Percentiles rank a stretch among this genome's conserved stretches.
Evolutionary conservation across 306 rosid species (phyloP).

Genomic region (Gastrolobium villosum): DNA sequence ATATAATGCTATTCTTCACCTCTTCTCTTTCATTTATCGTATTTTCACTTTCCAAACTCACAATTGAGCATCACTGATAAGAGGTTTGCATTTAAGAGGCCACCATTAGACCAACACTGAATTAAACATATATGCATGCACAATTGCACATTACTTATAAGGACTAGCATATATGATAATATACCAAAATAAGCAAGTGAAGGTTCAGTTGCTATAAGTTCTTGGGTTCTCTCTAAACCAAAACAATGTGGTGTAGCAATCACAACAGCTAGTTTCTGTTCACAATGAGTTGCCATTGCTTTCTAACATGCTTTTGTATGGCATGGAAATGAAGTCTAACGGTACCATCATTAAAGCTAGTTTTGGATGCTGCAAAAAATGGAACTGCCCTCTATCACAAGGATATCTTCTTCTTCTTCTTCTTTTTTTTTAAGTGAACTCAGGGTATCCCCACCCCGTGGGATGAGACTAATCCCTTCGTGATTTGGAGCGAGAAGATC

Average conservation of each 20-base stretch:
- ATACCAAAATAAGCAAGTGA: background rate
- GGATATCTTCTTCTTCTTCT: no score
- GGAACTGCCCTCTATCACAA: no score
- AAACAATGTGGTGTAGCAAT: background rate
- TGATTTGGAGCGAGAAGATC: no score
- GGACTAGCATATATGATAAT: background rate
- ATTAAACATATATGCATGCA: background rate
- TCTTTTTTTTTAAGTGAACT: no score
- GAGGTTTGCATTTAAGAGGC: conserved; percentile 1
- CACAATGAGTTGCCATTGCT: conserved; percentile 38
- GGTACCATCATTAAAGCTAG: no score
- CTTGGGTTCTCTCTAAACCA: background rate
- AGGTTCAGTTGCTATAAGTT: background rate
- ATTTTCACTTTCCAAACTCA: background rate
- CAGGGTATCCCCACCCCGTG: no score
- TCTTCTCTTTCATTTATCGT: no score
- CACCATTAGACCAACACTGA: background rate
- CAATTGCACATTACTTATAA: background rate
- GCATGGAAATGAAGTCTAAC: no score
- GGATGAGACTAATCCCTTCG: no score
- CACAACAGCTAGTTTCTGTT: conserved; percentile 45
- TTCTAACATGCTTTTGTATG: background rate
- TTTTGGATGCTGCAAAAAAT: no score
- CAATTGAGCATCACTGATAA: background rate
- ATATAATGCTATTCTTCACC: no score